Conservation (phyloP, 257 asterid species). For the Primulina huaijiensis region DNA sequence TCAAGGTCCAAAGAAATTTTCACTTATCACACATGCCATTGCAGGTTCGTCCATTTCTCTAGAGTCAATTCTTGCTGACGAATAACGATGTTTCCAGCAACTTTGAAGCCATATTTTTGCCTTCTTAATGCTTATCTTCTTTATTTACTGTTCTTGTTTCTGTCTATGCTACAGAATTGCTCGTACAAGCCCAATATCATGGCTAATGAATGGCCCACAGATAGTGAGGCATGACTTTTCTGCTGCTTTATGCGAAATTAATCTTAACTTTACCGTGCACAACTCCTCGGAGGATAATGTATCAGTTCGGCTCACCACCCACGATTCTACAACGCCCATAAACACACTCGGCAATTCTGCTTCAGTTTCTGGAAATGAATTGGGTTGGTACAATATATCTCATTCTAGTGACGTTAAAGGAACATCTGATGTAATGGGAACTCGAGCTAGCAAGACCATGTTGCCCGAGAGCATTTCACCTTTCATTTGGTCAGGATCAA, state of each 20-base stretch:
- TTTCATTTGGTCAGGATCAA: constrained; percentile 83
- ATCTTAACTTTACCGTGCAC: constrained; percentile 56
- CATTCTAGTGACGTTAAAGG: constrained; percentile 43
- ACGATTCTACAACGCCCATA: constrained; percentile 37
- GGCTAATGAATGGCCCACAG: constrained; percentile 75
- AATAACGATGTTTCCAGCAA: constrained; percentile 13
- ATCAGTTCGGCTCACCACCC: constrained; percentile 52
- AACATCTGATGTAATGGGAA: constrained; percentile 44
- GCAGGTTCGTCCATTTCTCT: constrained; percentile 46
- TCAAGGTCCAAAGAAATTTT: constrained; percentile 38
- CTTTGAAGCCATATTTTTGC: not conserved
- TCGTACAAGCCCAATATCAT: constrained; percentile 72
- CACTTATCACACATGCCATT: constrained; percentile 64
- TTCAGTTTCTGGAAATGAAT: constrained; percentile 56
- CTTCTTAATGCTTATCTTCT: not conserved
- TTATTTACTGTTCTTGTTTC: constrained; percentile 12
- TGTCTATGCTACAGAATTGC: constrained; percentile 42
- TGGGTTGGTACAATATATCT: constrained; percentile 78
- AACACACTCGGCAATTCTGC: constrained; percentile 31
- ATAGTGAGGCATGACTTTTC: constrained; percentile 60
- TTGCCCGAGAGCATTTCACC: constrained; percentile 49
- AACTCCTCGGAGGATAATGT: constrained; percentile 59
- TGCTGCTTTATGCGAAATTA: constrained; percentile 57
- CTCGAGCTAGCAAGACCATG: constrained; percentile 37
- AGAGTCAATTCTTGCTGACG: not conserved